Base-by-base conservation (phyloP, 1,284 basidiomycete species). In the Fomitopsis schrenkii region DNA sequence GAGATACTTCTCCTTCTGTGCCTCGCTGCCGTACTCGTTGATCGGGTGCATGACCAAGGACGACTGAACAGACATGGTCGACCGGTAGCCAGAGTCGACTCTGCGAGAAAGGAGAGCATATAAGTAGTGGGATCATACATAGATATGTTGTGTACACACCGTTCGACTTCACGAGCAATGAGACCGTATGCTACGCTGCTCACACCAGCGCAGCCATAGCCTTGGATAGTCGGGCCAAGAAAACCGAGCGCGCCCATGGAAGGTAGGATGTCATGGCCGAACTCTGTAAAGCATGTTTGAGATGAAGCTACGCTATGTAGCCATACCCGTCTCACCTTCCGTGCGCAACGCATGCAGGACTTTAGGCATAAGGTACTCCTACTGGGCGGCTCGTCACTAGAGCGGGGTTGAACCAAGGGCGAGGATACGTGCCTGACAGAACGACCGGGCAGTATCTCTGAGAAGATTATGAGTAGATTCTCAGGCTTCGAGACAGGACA, bases 41-140 rank as follows among this genome's bases (percentile, higher is more conserved):
- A 98, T 98, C 3, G 97, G 95, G 71, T 97, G 94, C 96, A 99
- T 99, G n/a, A 97, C 94, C 38, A 99, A 83, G 5, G 94, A 97
- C 0, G 92, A 95, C 74, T 99, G 97, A 1, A 99, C 97, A 33
- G 93, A 96, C 73, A 96, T 91, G n/a, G 90, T 96, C 5, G 93
- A 95, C 40, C 96, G 89, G 73, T 97, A 98, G 3, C 97, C 97
- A 1, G 95, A 97, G 75, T 99, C 97, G 44, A 99, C 88, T 58
- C 93, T 93, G 64, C 9, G 28, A 46, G 17, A 60, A 35, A 22
- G 1, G n/a, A n/a, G 50, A 12, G n/a, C 38, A 14, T 15, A 59
- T 22, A 9, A 41, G 44, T 7, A 8, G n/a, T 12, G 58, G 15
- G 36, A 28, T 12, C 2, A 35, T 36, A 10, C 52, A 45, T 15